A percentile compares a stretch with the other conserved stretches of the same genome.
Evolutionary conservation across 2,329 filamentous ascomycete genomes (phyloP).

Genomic region (Rhexocercosporidium sp.): DNA sequence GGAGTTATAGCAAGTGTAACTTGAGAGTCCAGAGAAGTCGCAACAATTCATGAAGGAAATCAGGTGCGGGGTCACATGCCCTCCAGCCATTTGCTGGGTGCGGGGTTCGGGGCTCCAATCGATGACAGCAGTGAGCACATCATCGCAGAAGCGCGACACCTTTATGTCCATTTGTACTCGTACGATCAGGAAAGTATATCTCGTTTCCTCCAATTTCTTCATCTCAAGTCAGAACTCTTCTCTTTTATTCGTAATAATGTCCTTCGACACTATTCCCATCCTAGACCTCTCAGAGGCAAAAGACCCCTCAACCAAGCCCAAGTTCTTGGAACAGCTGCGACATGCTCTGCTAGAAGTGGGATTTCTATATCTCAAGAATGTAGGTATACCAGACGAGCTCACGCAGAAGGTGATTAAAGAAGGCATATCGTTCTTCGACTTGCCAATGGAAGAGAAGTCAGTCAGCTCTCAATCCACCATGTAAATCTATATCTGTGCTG

Average conservation of each 20-base stretch:
- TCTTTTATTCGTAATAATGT: slow-evolving; percentile 33
- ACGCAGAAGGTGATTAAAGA: slow-evolving; percentile 69
- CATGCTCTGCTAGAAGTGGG: slow-evolving; percentile 84
- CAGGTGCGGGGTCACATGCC: not conserved
- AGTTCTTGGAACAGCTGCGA: slow-evolving; percentile 73
- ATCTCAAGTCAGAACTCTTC: not conserved
- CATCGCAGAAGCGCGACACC: slow-evolving; percentile 1
- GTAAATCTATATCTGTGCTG: not conserved
- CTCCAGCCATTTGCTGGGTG: not conserved
- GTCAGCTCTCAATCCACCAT: slow-evolving; percentile 23
- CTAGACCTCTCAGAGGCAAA: slow-evolving; percentile 74
- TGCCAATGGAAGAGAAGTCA: slow-evolving; percentile 77
- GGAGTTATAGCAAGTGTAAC: too few species aligned
- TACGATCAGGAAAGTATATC: slow-evolving; percentile 1
- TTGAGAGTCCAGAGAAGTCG: too few species aligned
- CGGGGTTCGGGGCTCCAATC: slow-evolving; percentile 8
- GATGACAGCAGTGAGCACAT: slow-evolving; percentile 5
- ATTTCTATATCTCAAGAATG: slow-evolving; percentile 84
- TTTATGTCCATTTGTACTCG: not conserved
- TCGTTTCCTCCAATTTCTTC: not conserved
- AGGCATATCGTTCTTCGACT: slow-evolving; percentile 76
- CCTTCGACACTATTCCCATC: slow-evolving; percentile 76
- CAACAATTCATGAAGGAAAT: not conserved
- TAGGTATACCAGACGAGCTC: slow-evolving; percentile 70
- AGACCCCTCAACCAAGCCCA: slow-evolving; percentile 68